Base-by-base conservation (phyloP, 805 yeast species). In the Wickerhamiella domercqiae region DNA sequence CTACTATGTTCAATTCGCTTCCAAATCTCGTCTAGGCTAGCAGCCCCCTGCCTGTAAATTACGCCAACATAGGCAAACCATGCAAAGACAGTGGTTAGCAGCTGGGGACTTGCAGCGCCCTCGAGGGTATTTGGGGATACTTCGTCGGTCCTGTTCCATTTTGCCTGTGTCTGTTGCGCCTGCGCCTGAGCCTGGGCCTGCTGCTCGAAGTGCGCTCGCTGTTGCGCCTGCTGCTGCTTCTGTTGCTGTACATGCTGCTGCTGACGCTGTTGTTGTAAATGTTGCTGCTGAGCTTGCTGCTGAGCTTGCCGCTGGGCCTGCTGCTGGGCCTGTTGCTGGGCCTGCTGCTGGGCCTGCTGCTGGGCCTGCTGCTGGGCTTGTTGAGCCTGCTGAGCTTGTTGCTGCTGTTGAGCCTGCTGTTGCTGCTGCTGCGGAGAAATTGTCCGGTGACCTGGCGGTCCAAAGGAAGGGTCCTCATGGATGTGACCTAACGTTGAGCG, bases 271-370 rank as follows among this genome's bases (percentile, higher is more conserved):
- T 14, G 26, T 30, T 35, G 39, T 61, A 49, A 67, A 70, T 49
- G 74, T 29, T 39, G 48, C 13, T 16, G 41, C 22, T 46, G 50
- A 20, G 40, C 41, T 19, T 43, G 48, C 35, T 46, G 49, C 29
- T 33, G 40, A 30, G 40, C 45, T 34, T 40, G 51, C 36, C 39
- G 48, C 72, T 49, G 79, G 1, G 37, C 37, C 32, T 40, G 39
- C 9, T 40, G 38, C 25, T 39, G 51, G 15, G 35, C 35, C 35
- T 39, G 46, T 15, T 37, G 37, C 17, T 22, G 40, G 5, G 28
- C 29, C 18, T 43, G 48, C 32, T 39, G 49, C 29, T 36, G 45
- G n/a, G 42, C 42, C 28, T 49, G 55, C 14, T 51, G 53, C 13
- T 56, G 60, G 14, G n/a, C 21, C 32, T 40, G 44, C 7, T 35